Conservation (phyloP, 768 basidiomycete genomes). For the Exsudoporus frostii region DNA sequence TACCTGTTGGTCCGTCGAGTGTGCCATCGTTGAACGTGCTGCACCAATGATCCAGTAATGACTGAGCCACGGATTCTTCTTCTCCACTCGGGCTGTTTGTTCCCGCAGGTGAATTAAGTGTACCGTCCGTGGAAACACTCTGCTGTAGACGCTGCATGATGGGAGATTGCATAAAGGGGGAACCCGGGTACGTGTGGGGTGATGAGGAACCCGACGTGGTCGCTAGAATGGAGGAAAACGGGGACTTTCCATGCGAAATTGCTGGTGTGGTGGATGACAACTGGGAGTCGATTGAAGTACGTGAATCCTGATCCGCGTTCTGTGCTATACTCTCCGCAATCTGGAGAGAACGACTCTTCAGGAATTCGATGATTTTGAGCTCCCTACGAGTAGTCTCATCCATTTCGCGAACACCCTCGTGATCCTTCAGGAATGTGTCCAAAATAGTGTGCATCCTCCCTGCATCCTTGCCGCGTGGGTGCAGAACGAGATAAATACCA, state of each 20-base stretch:
- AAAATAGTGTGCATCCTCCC: slow-evolving; percentile 74
- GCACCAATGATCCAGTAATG: slow-evolving; percentile 81
- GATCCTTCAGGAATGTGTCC: slow-evolving; percentile 71
- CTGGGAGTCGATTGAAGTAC: slow-evolving; percentile 36
- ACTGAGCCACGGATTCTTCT: slow-evolving; percentile 74
- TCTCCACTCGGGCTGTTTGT: slow-evolving; percentile 71
- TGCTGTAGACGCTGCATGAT: slow-evolving; percentile 62
- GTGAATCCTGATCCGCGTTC: slow-evolving; percentile 14
- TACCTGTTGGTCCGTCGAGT: slow-evolving; percentile 47
- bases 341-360: slow-evolving; percentile 67
- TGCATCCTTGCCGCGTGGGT: slow-evolving; percentile 69
- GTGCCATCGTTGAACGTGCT: slow-evolving; percentile 71
- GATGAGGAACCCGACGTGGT: slow-evolving; percentile 17
- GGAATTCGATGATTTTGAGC: slow-evolving; percentile 80
- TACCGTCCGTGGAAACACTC: slow-evolving; percentile 38
- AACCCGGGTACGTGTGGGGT: slow-evolving; percentile 25
- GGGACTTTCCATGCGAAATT: slow-evolving; percentile 14
- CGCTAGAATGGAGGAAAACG: slow-evolving; percentile 25
- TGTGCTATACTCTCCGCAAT: slow-evolving; percentile 35
- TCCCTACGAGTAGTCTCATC: slow-evolving; percentile 83
- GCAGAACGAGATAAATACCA: slow-evolving; percentile 79
- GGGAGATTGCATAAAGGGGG: slow-evolving; percentile 39
- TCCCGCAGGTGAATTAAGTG: slow-evolving; percentile 56
- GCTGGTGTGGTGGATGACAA: slow-evolving; percentile 10
- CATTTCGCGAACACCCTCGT: slow-evolving; percentile 51